These are phyloP conservation scores for Nothopassalora personata DNA, from an alignment of 2,329 filamentous ascomycete species.

Conservation along the genomic window DNA sequence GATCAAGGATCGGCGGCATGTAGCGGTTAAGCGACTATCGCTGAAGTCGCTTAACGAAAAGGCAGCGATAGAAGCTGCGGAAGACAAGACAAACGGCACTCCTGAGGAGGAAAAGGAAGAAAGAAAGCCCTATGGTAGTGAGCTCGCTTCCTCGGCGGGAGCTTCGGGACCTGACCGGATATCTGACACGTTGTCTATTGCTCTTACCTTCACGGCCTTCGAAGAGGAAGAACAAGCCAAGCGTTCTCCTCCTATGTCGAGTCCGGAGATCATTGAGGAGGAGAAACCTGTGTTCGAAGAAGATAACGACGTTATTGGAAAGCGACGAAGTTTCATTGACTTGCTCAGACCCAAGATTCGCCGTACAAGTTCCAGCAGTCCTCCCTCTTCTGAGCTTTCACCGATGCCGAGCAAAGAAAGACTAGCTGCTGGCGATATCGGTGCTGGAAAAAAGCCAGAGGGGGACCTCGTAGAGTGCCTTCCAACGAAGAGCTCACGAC, in stretches of 20 bases:
- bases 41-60: constrained; percentile 11
- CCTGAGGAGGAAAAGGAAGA: constrained; percentile 6
- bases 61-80: constrained; percentile 33
- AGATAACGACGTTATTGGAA: constrained; percentile 17
- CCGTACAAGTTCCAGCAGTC: not conserved
- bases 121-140: constrained; percentile 1
- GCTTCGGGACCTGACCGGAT: constrained; percentile 18
- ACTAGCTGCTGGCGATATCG: not conserved
- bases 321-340: constrained; percentile 2
- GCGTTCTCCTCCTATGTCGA: not conserved
- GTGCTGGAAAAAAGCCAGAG: not conserved
- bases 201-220: constrained; percentile 14
- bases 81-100: constrained; percentile 24
- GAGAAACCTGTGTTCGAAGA: constrained; percentile 14
- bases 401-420: constrained; percentile 3
- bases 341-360: not conserved
- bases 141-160: constrained; percentile 20
- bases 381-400: constrained; percentile 3
- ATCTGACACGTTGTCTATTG: constrained; percentile 15
- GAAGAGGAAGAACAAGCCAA: not conserved
- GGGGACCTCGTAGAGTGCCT: constrained; percentile 53
- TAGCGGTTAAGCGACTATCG: constrained; percentile 13
- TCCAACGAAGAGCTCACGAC: constrained; percentile 65
- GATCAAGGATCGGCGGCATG: constrained; percentile 3
- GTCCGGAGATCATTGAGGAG: not conserved